Base-by-base conservation (phyloP, 768 basidiomycete genomes). In the Suillus bovinus region DNA sequence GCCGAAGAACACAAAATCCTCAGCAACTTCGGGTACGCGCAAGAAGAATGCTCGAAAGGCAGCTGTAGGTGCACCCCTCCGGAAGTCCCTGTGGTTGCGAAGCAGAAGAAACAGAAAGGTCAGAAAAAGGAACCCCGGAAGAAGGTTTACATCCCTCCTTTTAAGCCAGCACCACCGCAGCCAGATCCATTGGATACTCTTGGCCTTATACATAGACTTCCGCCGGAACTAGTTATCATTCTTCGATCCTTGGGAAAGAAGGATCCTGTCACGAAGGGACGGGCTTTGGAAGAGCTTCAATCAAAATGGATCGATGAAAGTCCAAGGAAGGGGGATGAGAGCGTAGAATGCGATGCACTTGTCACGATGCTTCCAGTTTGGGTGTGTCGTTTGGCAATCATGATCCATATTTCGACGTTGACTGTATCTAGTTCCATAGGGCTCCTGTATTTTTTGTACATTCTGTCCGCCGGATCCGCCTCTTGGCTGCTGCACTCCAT, bases 21-120 rank as follows among this genome's bases (percentile, higher is more conserved):
- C 93, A 5, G 94, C 94, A 27, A 81, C 87, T 0, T 87, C 92
- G 1, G 93, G 79, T 5, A 98, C 96, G 10, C 86, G 95, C 63
- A 97, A 96, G 81, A 99, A 97, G 75, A 93, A 96, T 72, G 91
- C 91, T 17, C 86, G 89, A 63, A 95, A 91, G 71, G 82, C 86
- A 1, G 79, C 79, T 17, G 79, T 74, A 50, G 59, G 69, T 62
- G 22, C 67, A 24, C 67, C 73, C 79, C 80, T 44, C 79, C 80
- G 20, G 72, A 77, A 8, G 61, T 74, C 17, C 74, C 74, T 8
- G 71, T 70, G 63, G 64, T 72, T 59, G 74, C 78, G 58, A 87
- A 81, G 76, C 80, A 79, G 50, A 81, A 82, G 65, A 76, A 70
- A 44, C 82, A 84, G 79, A 80, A 74, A 69, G 79, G 72, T 58